These are phyloP conservation scores for Geosmithia morbida DNA, from an alignment of 2,329 filamentous ascomycete genomes.

Conservation along the genomic window DNA sequence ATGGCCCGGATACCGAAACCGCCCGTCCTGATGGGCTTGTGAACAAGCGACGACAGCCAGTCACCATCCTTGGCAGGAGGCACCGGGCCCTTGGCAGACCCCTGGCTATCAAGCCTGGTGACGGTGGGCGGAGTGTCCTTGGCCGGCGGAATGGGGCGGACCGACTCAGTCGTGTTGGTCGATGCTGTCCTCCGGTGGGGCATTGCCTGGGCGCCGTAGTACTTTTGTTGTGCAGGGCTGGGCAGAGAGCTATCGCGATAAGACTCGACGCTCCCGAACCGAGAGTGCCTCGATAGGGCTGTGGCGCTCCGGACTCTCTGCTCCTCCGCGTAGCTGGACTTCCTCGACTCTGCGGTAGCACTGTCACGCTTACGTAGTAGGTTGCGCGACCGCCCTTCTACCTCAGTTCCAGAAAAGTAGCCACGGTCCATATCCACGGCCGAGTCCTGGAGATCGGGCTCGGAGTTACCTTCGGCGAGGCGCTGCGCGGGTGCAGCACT, in stretches of 20 bases:
- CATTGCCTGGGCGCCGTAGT: constrained; percentile 40
- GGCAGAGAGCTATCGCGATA: constrained; percentile 37
- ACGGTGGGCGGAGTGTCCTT: constrained; percentile 44
- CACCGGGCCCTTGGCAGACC: constrained; percentile 2
- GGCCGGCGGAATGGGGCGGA: constrained; percentile 32
- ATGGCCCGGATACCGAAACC: constrained; percentile 66
- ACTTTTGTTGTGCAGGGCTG: constrained; percentile 56
- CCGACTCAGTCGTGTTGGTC: constrained; percentile 39
- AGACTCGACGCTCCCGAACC: constrained; percentile 68
- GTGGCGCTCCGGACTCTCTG: constrained; percentile 51
- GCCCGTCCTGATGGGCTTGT: constrained; percentile 32
- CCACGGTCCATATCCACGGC: constrained; percentile 63
- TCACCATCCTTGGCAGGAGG: constrained; percentile 16
- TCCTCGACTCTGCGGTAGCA: constrained; percentile 41
- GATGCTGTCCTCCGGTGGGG: constrained; percentile 48
- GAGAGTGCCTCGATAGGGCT: constrained; percentile 57
- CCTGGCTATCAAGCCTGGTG: constrained; percentile 40
- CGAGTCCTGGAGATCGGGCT: constrained; percentile 28
- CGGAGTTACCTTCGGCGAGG: constrained; percentile 24
- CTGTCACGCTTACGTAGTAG: constrained; percentile 68
- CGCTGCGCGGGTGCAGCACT: constrained; percentile 30
- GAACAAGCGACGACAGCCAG: constrained; percentile 37
- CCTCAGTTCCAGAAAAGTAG: constrained; percentile 85
- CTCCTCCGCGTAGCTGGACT: constrained; percentile 66
- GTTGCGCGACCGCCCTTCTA: constrained; percentile 62